Evolutionary conservation across 805 yeast species (phyloP).

Genomic region (Cyberlindnera misumaiensis): DNA sequence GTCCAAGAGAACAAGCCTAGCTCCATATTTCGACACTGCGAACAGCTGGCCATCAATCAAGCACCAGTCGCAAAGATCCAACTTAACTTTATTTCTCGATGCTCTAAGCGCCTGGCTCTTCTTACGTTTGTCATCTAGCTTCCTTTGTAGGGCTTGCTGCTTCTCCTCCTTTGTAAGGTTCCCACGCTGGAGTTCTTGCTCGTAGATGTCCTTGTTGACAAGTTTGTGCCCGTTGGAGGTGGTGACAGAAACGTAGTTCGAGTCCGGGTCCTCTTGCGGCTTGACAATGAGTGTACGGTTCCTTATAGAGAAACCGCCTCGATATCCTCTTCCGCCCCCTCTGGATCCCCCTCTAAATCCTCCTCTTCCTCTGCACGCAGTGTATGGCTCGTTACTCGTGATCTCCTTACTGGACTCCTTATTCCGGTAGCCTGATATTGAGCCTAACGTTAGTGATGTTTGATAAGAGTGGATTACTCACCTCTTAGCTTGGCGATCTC

Average conservation of each 20-base stretch:
- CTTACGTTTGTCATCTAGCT: conserved; percentile 9
- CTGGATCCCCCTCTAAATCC: conserved; percentile 11
- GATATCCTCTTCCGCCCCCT: conserved; percentile 15
- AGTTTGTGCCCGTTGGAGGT: conserved; percentile 33
- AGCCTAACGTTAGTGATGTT: neutral
- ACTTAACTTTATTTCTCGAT: conserved; percentile 28
- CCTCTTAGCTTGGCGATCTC: conserved; percentile 18
- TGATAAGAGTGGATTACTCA: conserved; percentile 2
- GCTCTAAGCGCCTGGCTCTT: conserved; percentile 18
- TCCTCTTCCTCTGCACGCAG: conserved; percentile 7
- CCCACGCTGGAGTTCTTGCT: conserved; percentile 24
- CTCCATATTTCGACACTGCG: conserved; percentile 36
- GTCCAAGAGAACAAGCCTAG: conserved; percentile 33
- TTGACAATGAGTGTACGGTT: conserved; percentile 29
- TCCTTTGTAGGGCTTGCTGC: conserved; percentile 16
- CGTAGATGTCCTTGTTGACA: conserved; percentile 31
- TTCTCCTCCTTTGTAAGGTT: conserved; percentile 20
- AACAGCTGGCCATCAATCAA: conserved; percentile 34
- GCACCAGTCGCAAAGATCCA: conserved; percentile 41
- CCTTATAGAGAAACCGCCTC: conserved; percentile 12
- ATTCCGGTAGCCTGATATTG: conserved; percentile 1
- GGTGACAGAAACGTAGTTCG: conserved; percentile 26
- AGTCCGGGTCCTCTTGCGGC: conserved; percentile 15
- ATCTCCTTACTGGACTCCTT: conserved; percentile 9
- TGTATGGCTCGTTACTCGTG: conserved; percentile 7